phyloP scores from a whole-genome alignment of 2,329 filamentous ascomycete species.

The Xylariaceae sp. region DNA sequence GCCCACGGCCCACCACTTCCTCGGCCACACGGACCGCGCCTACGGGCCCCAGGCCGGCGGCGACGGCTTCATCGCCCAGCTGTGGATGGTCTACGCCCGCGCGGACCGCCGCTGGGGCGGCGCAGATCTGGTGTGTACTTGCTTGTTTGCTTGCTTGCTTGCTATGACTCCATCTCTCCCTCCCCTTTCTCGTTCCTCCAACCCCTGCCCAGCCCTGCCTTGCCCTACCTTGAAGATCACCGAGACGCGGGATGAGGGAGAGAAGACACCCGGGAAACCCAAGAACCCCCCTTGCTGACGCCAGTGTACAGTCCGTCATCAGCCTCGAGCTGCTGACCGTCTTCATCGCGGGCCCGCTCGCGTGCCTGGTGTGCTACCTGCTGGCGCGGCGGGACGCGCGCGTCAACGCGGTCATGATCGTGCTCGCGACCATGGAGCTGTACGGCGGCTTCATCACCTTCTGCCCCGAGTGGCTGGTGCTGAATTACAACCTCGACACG shows the following conservation, averaged over 20 bases:
- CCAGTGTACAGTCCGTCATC: conserved; percentile 40
- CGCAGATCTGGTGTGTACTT: conserved; percentile 49
- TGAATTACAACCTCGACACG: conserved; percentile 53
- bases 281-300: conserved; percentile 2
- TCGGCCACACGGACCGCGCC: conserved; percentile 40
- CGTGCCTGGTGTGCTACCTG: conserved; percentile 52
- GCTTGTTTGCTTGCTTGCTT: too few relatives aligned
- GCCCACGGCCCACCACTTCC: conserved; percentile 44
- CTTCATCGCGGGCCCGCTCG: conserved; percentile 52
- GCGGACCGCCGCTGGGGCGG: conserved; percentile 58
- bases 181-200: conserved; percentile 2
- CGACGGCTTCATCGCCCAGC: conserved; percentile 45
- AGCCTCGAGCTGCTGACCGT: conserved; percentile 61
- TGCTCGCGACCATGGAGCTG: conserved; percentile 58
- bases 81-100: conserved; percentile 64
- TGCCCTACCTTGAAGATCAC: background rate
- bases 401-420: conserved; percentile 54
- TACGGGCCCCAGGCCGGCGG: conserved; percentile 52
- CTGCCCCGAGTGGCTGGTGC: conserved; percentile 60
- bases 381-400: conserved; percentile 47
- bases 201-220: background rate
- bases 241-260: too few relatives aligned
- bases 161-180: conserved; percentile 1
- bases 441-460: conserved; percentile 68
- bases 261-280: too few relatives aligned